These are phyloP conservation scores for Ophiocordyceps unilateralis DNA, from an alignment of 2,329 filamentous ascomycete genomes.

Conservation along the genomic window DNA sequence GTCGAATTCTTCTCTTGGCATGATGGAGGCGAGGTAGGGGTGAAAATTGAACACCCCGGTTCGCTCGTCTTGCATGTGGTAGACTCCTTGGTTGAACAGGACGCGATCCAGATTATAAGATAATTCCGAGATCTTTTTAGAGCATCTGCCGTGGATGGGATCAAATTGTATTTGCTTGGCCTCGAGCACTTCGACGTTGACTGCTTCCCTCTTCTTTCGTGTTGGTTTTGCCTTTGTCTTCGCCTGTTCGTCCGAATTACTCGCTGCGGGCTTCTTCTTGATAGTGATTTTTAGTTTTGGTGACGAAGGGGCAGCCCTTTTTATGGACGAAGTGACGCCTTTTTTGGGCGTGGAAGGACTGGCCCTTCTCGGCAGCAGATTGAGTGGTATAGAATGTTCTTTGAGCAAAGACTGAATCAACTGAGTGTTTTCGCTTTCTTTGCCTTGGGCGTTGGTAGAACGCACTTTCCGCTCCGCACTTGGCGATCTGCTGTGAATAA, in stretches of 20 bases:
- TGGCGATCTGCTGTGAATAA: too few species aligned
- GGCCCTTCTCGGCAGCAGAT: too few species aligned
- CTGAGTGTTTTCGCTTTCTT: background rate
- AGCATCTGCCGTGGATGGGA: conserved; percentile 15
- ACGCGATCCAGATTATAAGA: conserved; percentile 68
- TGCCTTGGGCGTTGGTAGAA: too few species aligned
- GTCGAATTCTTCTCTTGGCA: conserved; percentile 86
- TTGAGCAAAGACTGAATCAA: too few species aligned
- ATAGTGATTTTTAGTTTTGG: too few species aligned
- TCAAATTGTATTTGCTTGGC: conserved; percentile 10
- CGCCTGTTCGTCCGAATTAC: too few species aligned
- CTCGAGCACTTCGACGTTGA: conserved; percentile 13
- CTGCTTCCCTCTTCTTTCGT: conserved; percentile 1
- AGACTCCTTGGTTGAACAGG: conserved; percentile 90
- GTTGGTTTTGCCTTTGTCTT: conserved; percentile 2
- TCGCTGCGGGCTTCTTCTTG: background rate
- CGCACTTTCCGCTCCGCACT: too few species aligned
- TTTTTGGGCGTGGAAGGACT: background rate
- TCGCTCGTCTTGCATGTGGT: conserved; percentile 74
- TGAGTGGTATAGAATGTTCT: too few species aligned
- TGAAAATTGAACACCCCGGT: conserved; percentile 93
- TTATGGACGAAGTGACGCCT: background rate
- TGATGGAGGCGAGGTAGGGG: conserved; percentile 80
- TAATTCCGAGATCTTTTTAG: conserved; percentile 37
- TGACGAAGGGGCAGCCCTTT: too few species aligned